Conservation (phyloP, 805 yeast genomes). For the Candida xyloterini region DNA sequence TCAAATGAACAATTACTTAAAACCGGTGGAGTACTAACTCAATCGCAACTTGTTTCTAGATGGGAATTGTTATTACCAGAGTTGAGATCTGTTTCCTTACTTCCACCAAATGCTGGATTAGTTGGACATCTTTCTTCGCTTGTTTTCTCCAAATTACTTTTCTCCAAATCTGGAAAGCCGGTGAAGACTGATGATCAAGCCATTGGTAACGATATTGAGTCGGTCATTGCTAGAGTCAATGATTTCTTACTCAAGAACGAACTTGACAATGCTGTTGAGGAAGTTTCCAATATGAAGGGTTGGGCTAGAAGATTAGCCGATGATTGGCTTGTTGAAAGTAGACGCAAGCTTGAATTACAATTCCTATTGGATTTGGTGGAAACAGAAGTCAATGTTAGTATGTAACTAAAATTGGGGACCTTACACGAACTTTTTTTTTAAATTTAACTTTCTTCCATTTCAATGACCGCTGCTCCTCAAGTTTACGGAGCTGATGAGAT, state of each 20-base stretch:
- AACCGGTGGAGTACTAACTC: slow-evolving; percentile 64
- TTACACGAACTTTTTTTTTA: not conserved
- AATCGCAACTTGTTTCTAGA: slow-evolving; percentile 72
- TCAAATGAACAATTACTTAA: slow-evolving; percentile 35
- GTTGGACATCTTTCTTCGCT: slow-evolving; percentile 85
- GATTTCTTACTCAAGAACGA: slow-evolving; percentile 70
- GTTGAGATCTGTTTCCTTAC: slow-evolving; percentile 79
- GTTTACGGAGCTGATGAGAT: slow-evolving; percentile 76
- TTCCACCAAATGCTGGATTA: slow-evolving; percentile 95
- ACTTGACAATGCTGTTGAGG: slow-evolving; percentile 87
- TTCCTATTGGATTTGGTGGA: slow-evolving; percentile 70
- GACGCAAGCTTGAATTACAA: slow-evolving; percentile 86
- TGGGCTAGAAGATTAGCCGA: slow-evolving; percentile 88
- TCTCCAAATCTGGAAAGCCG: slow-evolving; percentile 77
- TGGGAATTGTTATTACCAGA: slow-evolving; percentile 82
- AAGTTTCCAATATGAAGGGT: slow-evolving; percentile 83
- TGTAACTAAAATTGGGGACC: slow-evolving; percentile 8
- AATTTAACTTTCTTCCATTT: not conserved
- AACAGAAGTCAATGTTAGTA: slow-evolving; percentile 51
- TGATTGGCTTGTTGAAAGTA: slow-evolving; percentile 88
- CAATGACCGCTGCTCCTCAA: slow-evolving; percentile 41
- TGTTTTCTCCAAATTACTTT: slow-evolving; percentile 69
- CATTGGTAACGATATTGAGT: slow-evolving; percentile 78
- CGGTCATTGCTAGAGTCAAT: slow-evolving; percentile 82
- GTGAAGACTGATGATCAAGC: slow-evolving; percentile 30